Percentiles rank a stretch among this genome's conserved stretches.
Conservation (phyloP, 441 rosid species). For the Gossypium trilobum region DNA sequence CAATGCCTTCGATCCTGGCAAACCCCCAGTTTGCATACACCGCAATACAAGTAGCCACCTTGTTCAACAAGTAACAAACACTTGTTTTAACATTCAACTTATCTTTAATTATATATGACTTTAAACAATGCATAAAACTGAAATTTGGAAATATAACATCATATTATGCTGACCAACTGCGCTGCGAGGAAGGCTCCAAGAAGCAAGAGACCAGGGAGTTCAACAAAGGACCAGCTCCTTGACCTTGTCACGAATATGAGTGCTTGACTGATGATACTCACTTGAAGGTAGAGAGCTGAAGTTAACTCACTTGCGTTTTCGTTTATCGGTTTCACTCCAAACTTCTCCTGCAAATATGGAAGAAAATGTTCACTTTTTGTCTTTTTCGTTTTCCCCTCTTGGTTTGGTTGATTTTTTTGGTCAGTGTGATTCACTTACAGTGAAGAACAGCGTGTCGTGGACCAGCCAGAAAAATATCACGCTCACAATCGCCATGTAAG, state of each 20-base stretch:
- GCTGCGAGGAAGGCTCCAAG: slow-evolving; percentile 55
- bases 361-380: background rate
- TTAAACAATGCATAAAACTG: background rate
- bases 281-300: slow-evolving; percentile 89
- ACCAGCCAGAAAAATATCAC: slow-evolving; percentile 65
- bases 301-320: slow-evolving; percentile 43
- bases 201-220: slow-evolving; percentile 66
- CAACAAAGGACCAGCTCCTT: slow-evolving; percentile 73
- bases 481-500: slow-evolving; percentile 65
- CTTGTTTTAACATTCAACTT: background rate
- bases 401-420: background rate
- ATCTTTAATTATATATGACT: background rate
- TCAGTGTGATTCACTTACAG: slow-evolving; percentile 34
- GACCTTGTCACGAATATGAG: slow-evolving; percentile 87
- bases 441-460: slow-evolving; percentile 56
- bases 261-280: slow-evolving; percentile 90
- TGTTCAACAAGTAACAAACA: background rate
- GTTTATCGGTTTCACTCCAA: slow-evolving; percentile 46
- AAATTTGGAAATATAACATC: background rate
- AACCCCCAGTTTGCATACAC: slow-evolving; percentile 74
- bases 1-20: slow-evolving; percentile 67
- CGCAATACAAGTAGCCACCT: slow-evolving; percentile 72
- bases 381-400: too few species aligned
- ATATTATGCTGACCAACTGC: slow-evolving; percentile 47
- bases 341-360: slow-evolving; percentile 34